A percentile compares a stretch with the other conserved stretches of the same genome.
Evolutionary conservation across 1,139 yeast species (phyloP).

Genomic region (Candida sp.): DNA sequence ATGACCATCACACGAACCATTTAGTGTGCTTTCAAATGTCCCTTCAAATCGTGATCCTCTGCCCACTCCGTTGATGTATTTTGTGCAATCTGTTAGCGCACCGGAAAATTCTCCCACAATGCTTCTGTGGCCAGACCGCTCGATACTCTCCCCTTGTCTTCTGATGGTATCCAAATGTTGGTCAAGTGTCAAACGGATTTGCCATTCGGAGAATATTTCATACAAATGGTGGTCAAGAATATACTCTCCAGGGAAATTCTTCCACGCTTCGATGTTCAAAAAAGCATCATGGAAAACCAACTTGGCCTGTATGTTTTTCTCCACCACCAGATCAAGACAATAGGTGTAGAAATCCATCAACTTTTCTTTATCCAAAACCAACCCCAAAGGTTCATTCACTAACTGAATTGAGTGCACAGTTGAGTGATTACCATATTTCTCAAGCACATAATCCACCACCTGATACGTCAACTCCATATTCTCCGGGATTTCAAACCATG

Average conservation of each 20-base stretch:
- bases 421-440: constrained; percentile 22
- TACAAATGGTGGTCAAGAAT: constrained; percentile 29
- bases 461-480: constrained; percentile 19
- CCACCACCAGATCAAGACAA: constrained; percentile 15
- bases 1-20: constrained; percentile 23
- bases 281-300: constrained; percentile 28
- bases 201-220: constrained; percentile 24
- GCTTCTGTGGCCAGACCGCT: constrained; percentile 19
- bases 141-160: constrained; percentile 19
- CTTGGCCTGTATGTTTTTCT: constrained; percentile 14
- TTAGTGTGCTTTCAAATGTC: constrained; percentile 13
- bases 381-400: constrained; percentile 29
- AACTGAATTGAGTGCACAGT: constrained; percentile 23
- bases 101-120: constrained; percentile 32
- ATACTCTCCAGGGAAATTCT: constrained; percentile 18
- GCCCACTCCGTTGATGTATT: constrained; percentile 28
- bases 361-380: constrained; percentile 17
- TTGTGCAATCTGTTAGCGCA: constrained; percentile 31
- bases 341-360: constrained; percentile 19
- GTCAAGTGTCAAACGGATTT: constrained; percentile 16
- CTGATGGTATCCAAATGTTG: constrained; percentile 20
- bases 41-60: constrained; percentile 28
- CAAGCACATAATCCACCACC: constrained; percentile 21
- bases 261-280: constrained; percentile 23
- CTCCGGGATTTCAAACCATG: constrained; percentile 17